Percentiles rank a stretch among this genome's conserved stretches.
These are phyloP conservation scores for Piromyces finnis DNA, from an alignment of 192 early-diverging fungal genomes.

Conservation along the genomic window DNA sequence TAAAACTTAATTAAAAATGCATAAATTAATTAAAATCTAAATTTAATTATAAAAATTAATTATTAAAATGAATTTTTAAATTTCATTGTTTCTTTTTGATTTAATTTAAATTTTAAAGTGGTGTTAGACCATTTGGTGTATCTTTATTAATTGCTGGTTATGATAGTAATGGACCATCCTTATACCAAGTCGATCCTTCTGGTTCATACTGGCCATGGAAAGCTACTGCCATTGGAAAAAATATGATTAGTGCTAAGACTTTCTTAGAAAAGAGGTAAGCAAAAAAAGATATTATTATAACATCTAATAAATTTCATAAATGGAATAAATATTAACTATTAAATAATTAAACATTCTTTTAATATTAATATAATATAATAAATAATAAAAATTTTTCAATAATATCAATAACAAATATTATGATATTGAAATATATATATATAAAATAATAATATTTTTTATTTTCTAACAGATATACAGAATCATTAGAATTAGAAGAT, in stretches of 20 bases:
- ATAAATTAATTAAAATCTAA: no score
- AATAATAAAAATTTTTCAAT: no score
- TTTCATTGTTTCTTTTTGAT: not conserved
- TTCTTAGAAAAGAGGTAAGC: conserved; percentile 89
- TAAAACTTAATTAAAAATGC: no score
- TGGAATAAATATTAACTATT: no score
- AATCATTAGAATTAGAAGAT: conserved; percentile 92
- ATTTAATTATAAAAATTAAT: no score
- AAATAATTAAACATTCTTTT: no score
- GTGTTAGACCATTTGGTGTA: conserved; percentile 97
- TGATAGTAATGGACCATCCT: conserved; percentile 64
- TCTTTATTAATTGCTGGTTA: conserved; percentile 90
- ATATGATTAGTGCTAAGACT: conserved; percentile 99
- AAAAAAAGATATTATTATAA: no score
- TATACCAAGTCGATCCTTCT: conserved; percentile 99
- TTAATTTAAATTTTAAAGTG: conserved; percentile 30
- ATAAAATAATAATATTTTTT: no score
- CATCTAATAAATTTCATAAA: no score
- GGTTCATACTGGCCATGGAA: conserved; percentile 99
- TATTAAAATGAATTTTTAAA: no score
- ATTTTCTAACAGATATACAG: conserved; percentile 40
- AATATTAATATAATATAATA: no score
- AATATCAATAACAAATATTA: not conserved
- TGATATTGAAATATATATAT: no score
- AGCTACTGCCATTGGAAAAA: conserved; percentile 96